Evolutionary conservation across 2,329 filamentous ascomycete genomes (phyloP).

Genomic region (Penicillium brasilianum): DNA sequence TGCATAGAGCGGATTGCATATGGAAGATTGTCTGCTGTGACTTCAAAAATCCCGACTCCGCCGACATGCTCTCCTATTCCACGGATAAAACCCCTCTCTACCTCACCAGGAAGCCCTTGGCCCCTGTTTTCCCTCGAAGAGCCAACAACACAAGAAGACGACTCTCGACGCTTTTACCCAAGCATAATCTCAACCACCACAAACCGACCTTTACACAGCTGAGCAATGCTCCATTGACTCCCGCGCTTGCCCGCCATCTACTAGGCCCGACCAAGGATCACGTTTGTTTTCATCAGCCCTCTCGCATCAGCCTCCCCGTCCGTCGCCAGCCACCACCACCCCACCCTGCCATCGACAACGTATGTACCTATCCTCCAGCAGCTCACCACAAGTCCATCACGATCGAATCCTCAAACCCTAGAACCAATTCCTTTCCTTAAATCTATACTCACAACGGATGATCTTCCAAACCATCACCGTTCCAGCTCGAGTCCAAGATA

Average conservation of each 20-base stretch:
- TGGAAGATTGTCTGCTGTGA: constrained; percentile 18
- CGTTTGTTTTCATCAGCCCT: constrained; percentile 4
- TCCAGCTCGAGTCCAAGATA: constrained; percentile 18
- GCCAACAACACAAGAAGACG: no score
- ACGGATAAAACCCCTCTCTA: constrained; percentile 9
- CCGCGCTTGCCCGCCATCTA: no score
- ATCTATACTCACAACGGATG: constrained; percentile 20
- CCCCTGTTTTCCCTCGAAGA: no score
- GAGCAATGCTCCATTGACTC: no score
- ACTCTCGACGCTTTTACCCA: no score
- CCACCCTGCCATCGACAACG: constrained; percentile 14
- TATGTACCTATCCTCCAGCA: constrained; percentile 18
- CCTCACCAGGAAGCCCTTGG: background rate
- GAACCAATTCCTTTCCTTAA: constrained; percentile 4
- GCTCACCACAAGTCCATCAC: constrained; percentile 2
- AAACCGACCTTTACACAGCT: no score
- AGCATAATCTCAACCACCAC: no score
- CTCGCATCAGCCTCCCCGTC: constrained; percentile 8
- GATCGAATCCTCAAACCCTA: constrained; percentile 6
- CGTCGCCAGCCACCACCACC: constrained; percentile 3
- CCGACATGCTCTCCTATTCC: constrained; percentile 10
- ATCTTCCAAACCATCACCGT: constrained; percentile 23
- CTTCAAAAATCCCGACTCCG: constrained; percentile 13
- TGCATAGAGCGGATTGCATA: constrained; percentile 17
- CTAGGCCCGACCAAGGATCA: background rate